Base-by-base conservation (phyloP, 2,329 filamentous ascomycete genomes). In the Trichoderma asperellum region DNA sequence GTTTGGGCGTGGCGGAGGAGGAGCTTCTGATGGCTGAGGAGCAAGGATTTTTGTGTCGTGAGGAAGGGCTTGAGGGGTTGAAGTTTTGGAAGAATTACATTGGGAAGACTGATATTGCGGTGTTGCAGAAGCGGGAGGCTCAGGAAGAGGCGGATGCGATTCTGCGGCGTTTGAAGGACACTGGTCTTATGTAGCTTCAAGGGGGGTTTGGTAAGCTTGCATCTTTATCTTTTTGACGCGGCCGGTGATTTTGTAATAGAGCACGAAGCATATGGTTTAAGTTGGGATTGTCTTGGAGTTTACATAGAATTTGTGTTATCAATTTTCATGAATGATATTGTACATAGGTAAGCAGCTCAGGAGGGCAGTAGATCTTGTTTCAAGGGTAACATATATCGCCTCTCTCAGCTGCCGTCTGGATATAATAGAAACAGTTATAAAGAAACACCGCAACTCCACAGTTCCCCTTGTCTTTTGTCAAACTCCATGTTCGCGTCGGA, bases 21-120 rank as follows among this genome's bases (percentile, higher is more conserved):
- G 96, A 99, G 81, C 84, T 99, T 14, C 92, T 97, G 77, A 97
- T 99, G 95, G 94, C 94, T 0, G 96, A 99, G 79, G 95, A 98
- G 78, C 89, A 87, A 68, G 96, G 96, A 0, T 88, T 89, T 2
- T 79, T 99, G 24, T 98, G 95, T 78, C 90, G 96, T 59, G 96
- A 99, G 78, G 94, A 97, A 75, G 91, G 93, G 5, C 88, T 98
- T 16, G 94, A 97, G 78, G 96, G 96, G 0, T 83, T 97, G 58
- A 91, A 91, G 75, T 99, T 97, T 79, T 99, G 96, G 96, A 89
- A 92, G 80, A 99, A 99, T 76, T 87, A 84, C 69, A 87, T 89
- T 68, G 82, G 85, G 64, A 83, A 80, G 0, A 84, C 82, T 0
- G 83, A 78, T 29, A 12, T 49, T 12, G 75, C 72, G 67, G 75